Base-by-base conservation (phyloP, 2,329 filamentous ascomycete genomes). In the Dendryphion nanum region DNA sequence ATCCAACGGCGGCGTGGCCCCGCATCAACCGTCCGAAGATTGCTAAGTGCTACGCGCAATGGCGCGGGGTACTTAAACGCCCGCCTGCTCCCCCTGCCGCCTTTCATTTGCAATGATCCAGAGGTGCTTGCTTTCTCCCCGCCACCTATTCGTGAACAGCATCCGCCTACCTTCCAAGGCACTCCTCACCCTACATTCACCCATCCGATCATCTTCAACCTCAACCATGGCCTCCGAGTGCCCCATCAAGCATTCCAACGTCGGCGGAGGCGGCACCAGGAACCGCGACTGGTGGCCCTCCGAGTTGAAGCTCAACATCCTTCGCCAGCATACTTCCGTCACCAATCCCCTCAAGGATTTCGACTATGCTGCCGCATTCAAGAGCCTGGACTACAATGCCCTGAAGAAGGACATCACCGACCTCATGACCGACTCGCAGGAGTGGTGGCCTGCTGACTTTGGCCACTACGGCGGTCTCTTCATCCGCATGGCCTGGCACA, bases 371-470 rank as follows among this genome's bases (percentile, higher is more conserved):
- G 71, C 76, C 18, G 85, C 83, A 19, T 89, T 89, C 73, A 83
- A 85, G 70, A 79, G 69, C 54, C 72, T 89, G 40, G 81, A 86
- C 68, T 86, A 86, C 58, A 70, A 76, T 44, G 83, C 69, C 18
- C 66, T 89, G 51, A 89, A 89, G 79, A 82, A 85, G 68, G 86
- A 90, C 59, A 67, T 90, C 5, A 54, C 71, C n/a, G 73, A 70
- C 14, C 61, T 89, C 55, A 84, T 89, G 82, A 89, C 85, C 35
- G 81, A 87, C 61, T 89, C 84, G 2, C 81, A 89, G 68, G 81
- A 86, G 28, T 89, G 79, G 79, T 90, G 86, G 86, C 86, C 86
- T 1, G 86, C 86, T 20, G 86, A 90, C 61, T 87, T 85, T 57
- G 85, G 85, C 39, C 83, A 89, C 74, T 90, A 89, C 53, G 85